Evolutionary conservation across 2,329 filamentous ascomycete species (phyloP), one percentile per base, ranked within the genome.

Genomic region (Venturia pyrina): DNA sequence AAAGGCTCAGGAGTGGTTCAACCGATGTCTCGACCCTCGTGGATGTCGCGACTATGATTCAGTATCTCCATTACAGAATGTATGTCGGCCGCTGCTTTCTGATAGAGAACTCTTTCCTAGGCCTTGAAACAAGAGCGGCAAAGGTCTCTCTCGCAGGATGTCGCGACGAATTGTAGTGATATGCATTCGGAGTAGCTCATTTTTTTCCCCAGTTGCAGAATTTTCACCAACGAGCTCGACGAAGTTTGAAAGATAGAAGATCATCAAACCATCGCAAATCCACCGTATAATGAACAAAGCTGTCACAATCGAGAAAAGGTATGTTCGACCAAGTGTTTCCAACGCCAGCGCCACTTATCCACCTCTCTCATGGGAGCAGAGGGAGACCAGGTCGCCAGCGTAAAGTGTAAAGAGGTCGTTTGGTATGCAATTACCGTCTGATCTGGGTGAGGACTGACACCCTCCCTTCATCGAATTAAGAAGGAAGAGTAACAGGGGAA

Each of bases 281-380:
- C 28, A 59, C n/a, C 53, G n/a, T 15, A 28, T 32, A 37, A 40
- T 11, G 6, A 34, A 59, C 15, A 59, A 37, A 37, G 32, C 1
- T 21, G 8, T 34, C 28, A 7, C 6, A 34, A 37, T 37, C 8
- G 15, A 59, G 2, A 53, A 59, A 59, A 21, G 53, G 17, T 37
- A 59, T 59, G 53, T 59, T 19, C 32, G 53, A 21, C 53, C 53
- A 59, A 37, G 32, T 59, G 53, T 59, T 57, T 59, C 53, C 53
- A 59, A 59, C 53, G 32, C 53, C 53, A 59, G 53, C 53, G 53
- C 53, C 53, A 59, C 53, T 59, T 59, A 15, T 59, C 53, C 53
- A 59, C 53, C 53, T 59, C 53, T 59, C 53, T 59, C 53, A 59
- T 59, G 53, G 53, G 53, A 59, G 53, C 53, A 59, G 53, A 59